A percentile compares a stretch with the other conserved stretches of the same genome.
Evolutionary conservation across 805 yeast species (phyloP).

Genomic region (Pichia occidentalis): DNA sequence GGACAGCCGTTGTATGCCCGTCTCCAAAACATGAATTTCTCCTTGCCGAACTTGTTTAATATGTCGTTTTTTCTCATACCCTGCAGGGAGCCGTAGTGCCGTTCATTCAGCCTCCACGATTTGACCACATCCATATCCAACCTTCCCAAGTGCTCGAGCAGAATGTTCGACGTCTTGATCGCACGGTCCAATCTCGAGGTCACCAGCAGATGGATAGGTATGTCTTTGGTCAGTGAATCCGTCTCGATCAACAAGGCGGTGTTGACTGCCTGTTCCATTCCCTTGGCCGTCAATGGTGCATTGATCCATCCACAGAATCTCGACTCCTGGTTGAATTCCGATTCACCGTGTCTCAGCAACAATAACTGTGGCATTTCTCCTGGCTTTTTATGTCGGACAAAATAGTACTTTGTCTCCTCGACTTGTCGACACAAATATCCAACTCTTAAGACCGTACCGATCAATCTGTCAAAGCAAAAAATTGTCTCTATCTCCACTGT

Average conservation of each 20-base stretch:
- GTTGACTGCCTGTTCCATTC: conserved; percentile 58
- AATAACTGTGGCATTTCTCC: conserved; percentile 30
- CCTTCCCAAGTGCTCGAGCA: conserved; percentile 49
- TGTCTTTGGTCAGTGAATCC: conserved; percentile 42
- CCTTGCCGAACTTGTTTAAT: conserved; percentile 59
- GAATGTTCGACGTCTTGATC: conserved; percentile 64
- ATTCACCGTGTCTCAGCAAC: conserved; percentile 76
- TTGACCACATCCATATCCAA: conserved; percentile 46
- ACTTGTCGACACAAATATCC: too few relatives aligned
- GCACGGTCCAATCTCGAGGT: conserved; percentile 72
- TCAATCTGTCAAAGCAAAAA: too few relatives aligned
- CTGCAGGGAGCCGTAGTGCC: conserved; percentile 80
- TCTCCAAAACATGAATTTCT: conserved; percentile 72
- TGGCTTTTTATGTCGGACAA: too few relatives aligned
- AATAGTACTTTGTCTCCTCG: too few relatives aligned
- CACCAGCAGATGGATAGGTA: conserved; percentile 22
- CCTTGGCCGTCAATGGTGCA: conserved; percentile 59
- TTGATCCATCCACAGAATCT: conserved; percentile 86
- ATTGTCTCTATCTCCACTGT: too few relatives aligned
- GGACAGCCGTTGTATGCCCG: conserved; percentile 75
- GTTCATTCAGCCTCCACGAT: conserved; percentile 76
- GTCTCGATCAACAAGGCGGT: conserved; percentile 53
- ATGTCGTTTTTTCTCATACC: conserved; percentile 69
- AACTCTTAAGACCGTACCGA: too few relatives aligned
- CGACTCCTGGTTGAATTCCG: conserved; percentile 70